phyloP scores from a whole-genome alignment of 2,329 filamentous ascomycete genomes.

The Pseudogymnoascus sp. region DNA sequence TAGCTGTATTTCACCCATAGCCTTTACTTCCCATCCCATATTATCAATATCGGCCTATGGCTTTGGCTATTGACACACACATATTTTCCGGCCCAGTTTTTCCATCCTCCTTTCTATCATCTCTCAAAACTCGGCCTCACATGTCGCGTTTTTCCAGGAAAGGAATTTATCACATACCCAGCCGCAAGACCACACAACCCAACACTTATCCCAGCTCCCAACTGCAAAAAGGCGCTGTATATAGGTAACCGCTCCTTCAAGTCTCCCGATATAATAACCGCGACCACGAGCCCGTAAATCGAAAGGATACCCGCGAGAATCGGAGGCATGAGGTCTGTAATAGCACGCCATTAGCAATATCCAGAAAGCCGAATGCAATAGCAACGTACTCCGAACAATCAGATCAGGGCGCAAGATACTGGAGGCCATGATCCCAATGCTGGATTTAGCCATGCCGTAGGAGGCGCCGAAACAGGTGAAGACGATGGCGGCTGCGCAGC shows the following conservation, averaged over 20 bases:
- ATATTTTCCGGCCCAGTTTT: not conserved
- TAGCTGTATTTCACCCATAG: not conserved
- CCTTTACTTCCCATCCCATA: not conserved
- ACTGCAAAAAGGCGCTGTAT: conserved; percentile 74
- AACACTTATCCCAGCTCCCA: conserved; percentile 72
- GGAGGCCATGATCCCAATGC: conserved; percentile 94
- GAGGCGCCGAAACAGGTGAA: conserved; percentile 81
- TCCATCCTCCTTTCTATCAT: not conserved
- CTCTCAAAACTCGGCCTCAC: not conserved
- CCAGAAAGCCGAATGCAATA: not conserved
- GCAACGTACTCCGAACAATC: conserved; percentile 87
- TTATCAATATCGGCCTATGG: not conserved
- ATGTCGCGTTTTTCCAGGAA: not conserved
- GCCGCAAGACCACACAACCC: conserved; percentile 43
- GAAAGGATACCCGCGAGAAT: conserved; percentile 99
- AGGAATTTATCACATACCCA: not conserved
- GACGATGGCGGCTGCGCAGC: conserved; percentile 84
- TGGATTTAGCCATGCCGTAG: conserved; percentile 97
- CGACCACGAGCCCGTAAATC: conserved; percentile 89
- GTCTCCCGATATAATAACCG: conserved; percentile 72
- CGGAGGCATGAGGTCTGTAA: conserved; percentile 88
- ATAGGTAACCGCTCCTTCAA: conserved; percentile 63
- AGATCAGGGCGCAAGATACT: conserved; percentile 93
- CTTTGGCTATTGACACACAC: not conserved
- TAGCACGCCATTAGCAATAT: conserved; percentile 6